These are phyloP conservation scores for Aegilops umbellulata DNA, from an alignment of 176 grass and related monocot genomes.

Conservation along the genomic window DNA sequence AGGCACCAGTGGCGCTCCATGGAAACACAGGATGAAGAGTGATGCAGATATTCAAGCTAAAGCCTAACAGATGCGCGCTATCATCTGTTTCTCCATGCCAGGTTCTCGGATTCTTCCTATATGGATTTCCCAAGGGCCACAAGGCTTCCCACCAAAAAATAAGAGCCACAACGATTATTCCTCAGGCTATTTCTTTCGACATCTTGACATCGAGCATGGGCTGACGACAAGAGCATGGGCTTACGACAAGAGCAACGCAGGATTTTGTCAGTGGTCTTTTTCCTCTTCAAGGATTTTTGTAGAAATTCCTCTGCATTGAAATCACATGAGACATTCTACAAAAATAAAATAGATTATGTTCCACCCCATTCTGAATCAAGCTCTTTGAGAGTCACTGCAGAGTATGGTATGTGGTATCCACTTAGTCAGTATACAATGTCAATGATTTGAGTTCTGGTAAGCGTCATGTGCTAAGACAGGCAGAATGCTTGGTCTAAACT, in stretches of 20 bases:
- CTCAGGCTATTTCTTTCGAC: neutral
- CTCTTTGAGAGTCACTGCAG: neutral
- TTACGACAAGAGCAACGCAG: neutral
- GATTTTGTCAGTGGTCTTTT: neutral
- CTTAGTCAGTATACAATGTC: neutral
- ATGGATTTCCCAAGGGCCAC: neutral
- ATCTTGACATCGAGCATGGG: neutral
- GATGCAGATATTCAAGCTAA: slow-evolving; percentile 17
- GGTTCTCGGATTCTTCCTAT: neutral
- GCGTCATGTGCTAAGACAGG: neutral
- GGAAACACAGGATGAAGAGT: slow-evolving; percentile 25
- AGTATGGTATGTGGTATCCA: neutral
- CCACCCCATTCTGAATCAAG: neutral
- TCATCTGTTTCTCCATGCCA: neutral
- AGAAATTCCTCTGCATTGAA: neutral
- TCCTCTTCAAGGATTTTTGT: neutral
- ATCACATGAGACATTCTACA: neutral
- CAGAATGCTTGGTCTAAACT: slow-evolving; percentile 9
- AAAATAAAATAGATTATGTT: neutral
- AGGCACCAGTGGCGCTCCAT: slow-evolving; percentile 30
- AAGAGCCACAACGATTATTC: neutral
- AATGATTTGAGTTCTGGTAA: slow-evolving; percentile 14
- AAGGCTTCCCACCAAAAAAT: neutral
- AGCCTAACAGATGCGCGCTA: neutral
- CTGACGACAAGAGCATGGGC: neutral